Conservation (phyloP, 345 rosid genomes). For the Turritis glabra region DNA sequence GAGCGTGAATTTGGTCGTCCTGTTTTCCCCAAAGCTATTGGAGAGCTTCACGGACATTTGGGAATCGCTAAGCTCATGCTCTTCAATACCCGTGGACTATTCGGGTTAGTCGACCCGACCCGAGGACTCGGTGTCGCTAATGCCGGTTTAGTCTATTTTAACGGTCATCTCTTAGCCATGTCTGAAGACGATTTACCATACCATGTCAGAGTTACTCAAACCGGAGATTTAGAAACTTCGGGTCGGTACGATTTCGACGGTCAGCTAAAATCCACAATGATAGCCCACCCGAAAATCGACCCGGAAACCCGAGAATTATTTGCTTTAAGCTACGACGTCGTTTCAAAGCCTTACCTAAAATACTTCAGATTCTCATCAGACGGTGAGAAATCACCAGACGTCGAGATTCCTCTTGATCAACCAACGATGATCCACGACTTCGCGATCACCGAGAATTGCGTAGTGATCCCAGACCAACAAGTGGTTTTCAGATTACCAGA, state of each 20-base stretch:
- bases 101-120: conserved; percentile 59
- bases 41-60: conserved; percentile 88
- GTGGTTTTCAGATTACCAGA: conserved; percentile 72
- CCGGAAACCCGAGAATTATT: conserved; percentile 64
- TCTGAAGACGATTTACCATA: conserved; percentile 92
- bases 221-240: conserved; percentile 66
- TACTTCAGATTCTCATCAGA: conserved; percentile 59
- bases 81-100: conserved; percentile 62
- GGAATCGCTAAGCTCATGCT: conserved; percentile 78
- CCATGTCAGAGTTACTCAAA: conserved; percentile 58
- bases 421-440: conserved; percentile 94
- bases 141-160: conserved; percentile 80
- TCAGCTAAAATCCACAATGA: conserved; percentile 68
- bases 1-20: conserved; percentile 63
- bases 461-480: conserved; percentile 87
- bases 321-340: conserved; percentile 75
- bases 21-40: conserved; percentile 78
- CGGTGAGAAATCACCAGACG: conserved; percentile 63
- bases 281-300: conserved; percentile 89
- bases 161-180: conserved; percentile 76
- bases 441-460: conserved; percentile 67
- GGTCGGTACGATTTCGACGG: conserved; percentile 64
- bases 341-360: conserved; percentile 66
- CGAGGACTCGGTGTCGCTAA: conserved; percentile 77
- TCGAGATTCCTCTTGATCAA: conserved; percentile 61